Conservation (phyloP, 2,329 filamentous ascomycete genomes). For the Aspergillus sp. region DNA sequence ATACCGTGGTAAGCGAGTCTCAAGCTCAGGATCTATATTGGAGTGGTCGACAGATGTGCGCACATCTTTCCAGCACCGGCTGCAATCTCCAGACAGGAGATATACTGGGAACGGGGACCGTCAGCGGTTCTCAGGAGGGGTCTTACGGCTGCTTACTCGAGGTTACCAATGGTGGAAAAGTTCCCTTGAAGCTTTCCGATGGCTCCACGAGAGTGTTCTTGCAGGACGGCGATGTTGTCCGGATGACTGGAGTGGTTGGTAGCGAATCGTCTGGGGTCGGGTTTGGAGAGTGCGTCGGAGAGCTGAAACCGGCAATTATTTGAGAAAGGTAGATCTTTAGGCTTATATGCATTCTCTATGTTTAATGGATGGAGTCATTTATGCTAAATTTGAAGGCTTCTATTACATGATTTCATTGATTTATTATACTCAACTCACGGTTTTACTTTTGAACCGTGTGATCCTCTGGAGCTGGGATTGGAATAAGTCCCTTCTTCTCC, state of each 20-base stretch:
- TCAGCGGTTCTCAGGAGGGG: constrained; percentile 17
- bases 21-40: constrained; percentile 20
- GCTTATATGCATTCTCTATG: not conserved
- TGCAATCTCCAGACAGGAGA: constrained; percentile 26
- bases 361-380: not conserved
- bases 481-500: constrained; percentile 14
- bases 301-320: constrained; percentile 6
- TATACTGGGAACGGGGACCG: constrained; percentile 27
- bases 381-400: too few relatives aligned
- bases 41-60: constrained; percentile 24
- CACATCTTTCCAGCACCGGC: constrained; percentile 24
- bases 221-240: constrained; percentile 23
- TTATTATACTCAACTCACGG: not conserved
- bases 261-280: constrained; percentile 15
- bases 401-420: too few relatives aligned
- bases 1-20: constrained; percentile 9
- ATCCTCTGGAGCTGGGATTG: constrained; percentile 5
- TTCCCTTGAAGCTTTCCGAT: constrained; percentile 10
- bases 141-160: constrained; percentile 24
- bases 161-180: constrained; percentile 21
- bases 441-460: not conserved
- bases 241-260: constrained; percentile 21
- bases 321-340: not conserved
- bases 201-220: constrained; percentile 15
- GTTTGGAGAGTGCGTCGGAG: constrained; percentile 25